These are phyloP conservation scores for Chlorella vulgaris DNA, from an alignment of 139 green algal species.

Conservation along the genomic window DNA sequence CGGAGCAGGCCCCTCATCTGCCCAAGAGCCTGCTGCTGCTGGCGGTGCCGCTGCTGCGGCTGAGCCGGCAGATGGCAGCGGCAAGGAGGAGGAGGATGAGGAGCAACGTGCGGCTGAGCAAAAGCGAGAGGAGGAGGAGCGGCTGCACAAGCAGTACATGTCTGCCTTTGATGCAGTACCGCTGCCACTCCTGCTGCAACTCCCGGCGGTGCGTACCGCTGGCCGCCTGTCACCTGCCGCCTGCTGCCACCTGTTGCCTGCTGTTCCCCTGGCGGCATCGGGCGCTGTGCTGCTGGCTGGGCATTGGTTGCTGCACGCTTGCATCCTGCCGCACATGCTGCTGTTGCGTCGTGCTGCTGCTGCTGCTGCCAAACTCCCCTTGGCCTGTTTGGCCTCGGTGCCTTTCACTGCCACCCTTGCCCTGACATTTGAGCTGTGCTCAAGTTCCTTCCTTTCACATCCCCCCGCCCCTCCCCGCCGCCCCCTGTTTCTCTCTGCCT, in stretches of 20 bases:
- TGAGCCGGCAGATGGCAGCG: not conserved
- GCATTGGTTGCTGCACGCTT: too few relatives aligned
- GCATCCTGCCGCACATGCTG: too few relatives aligned
- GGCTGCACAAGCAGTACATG: conserved; percentile 14
- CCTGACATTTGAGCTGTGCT: too few relatives aligned
- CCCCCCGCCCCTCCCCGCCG: not conserved
- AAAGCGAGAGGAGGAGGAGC: conserved; percentile 33
- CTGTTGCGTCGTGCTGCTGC: too few relatives aligned
- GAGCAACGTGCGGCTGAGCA: conserved; percentile 23
- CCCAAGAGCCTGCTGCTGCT: too few relatives aligned
- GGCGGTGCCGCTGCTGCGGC: too few relatives aligned
- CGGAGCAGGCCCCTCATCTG: not conserved
- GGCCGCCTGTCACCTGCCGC: not conserved
- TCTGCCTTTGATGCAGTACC: conserved; percentile 33
- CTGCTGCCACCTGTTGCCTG: not conserved
- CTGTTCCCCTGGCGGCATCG: too few relatives aligned
- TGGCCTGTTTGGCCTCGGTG: too few relatives aligned
- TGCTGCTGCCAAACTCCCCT: too few relatives aligned
- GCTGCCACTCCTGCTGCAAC: conserved; percentile 34
- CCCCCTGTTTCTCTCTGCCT: too few relatives aligned
- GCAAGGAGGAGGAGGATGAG: not conserved
- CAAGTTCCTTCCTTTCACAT: not conserved
- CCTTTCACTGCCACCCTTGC: too few relatives aligned
- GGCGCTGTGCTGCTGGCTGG: too few relatives aligned
- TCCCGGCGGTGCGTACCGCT: conserved; percentile 24